Base-by-base conservation (phyloP, 1,284 basidiomycete species). In the Ustilago crameri region DNA sequence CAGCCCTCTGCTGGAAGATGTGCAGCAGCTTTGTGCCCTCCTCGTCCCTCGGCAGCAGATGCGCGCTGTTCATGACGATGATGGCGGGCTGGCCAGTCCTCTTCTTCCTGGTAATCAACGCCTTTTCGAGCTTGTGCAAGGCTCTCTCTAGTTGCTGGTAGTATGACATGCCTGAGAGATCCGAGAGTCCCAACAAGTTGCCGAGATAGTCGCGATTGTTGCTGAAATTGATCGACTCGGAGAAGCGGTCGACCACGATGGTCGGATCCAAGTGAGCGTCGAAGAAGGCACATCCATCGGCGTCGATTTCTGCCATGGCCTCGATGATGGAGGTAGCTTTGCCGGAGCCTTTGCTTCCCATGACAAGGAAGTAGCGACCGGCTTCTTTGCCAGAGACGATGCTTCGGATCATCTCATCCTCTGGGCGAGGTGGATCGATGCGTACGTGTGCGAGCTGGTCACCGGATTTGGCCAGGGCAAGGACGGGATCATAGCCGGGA, bases 171-270 rank as follows among this genome's bases (percentile, higher is more conserved):
- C 77, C 76, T 7, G 64, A 70, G 3, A 76, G 65, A 52, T 81
- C 79, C 4, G 72, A 72, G 34, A 81, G 71, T 30, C 79, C 79
- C 1, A 81, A 64, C 15, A 81, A 61, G 51, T 74, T 76, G 49
- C 79, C 79, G 22, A 81, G 72, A 32, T 79, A 81, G 51, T 81
- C 79, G 20, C 79, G 67, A 45, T 81, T 74, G 65, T 73, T 79
- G 57, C 57, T 54, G 35, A 72, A 81, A 58, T 81, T 81, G 74
- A 79, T 78, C 17, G 64, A 51, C 34, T 81, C 79, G 24, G 67
- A 73, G 52, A 81, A 79, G 35, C 77, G 68, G 44, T 81, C 79
- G 22, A 81, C 75, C 15, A 76, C 75, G 38, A 81, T 76, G 26
- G 64, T 60, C 0, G 68, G 70, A 37, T 79, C 76, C 17, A 61